phyloP scores from a whole-genome alignment of 768 basidiomycete species.

The Leccinum arenicola region DNA sequence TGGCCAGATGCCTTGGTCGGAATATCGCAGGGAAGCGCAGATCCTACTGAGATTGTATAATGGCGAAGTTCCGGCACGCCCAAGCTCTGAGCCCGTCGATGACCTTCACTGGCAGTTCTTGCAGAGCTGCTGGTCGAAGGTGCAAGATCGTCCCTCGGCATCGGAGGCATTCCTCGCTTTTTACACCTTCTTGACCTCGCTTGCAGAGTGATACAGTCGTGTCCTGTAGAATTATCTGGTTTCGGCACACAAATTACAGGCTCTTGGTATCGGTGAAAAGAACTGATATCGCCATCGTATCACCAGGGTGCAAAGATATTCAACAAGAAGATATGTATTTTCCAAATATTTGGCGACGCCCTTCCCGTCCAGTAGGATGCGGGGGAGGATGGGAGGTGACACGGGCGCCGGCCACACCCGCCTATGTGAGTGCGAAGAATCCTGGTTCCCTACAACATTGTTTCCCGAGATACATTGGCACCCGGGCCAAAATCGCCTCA shows the following conservation, averaged over 20 bases:
- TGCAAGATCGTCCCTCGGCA: constrained; percentile 11
- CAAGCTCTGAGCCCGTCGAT: constrained; percentile 34
- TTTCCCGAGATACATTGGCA: constrained; percentile 10
- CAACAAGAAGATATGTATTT: constrained; percentile 1
- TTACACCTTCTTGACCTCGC: constrained; percentile 7
- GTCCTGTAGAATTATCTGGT: background rate
- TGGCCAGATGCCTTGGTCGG: constrained; percentile 12
- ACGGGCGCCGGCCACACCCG: too few relatives aligned
- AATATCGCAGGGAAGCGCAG: constrained; percentile 5
- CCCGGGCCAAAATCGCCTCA: constrained; percentile 7
- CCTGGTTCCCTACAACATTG: background rate
- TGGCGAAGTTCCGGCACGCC: constrained; percentile 8
- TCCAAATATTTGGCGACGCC: constrained; percentile 5
- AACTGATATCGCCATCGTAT: constrained; percentile 1
- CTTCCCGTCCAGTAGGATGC: background rate
- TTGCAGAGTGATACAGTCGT: background rate
- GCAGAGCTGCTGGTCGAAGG: constrained; percentile 10
- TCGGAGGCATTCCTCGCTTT: constrained; percentile 12
- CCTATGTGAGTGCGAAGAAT: too few relatives aligned
- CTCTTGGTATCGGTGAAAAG: background rate
- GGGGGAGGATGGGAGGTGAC: too few relatives aligned
- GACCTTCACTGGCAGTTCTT: constrained; percentile 8
- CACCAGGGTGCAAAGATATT: background rate
- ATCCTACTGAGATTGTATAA: constrained; percentile 4
- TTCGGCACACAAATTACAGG: background rate